These are phyloP conservation scores for Xerocomus minutiporus DNA, from an alignment of 1,284 basidiomycete genomes.

Conservation along the genomic window DNA sequence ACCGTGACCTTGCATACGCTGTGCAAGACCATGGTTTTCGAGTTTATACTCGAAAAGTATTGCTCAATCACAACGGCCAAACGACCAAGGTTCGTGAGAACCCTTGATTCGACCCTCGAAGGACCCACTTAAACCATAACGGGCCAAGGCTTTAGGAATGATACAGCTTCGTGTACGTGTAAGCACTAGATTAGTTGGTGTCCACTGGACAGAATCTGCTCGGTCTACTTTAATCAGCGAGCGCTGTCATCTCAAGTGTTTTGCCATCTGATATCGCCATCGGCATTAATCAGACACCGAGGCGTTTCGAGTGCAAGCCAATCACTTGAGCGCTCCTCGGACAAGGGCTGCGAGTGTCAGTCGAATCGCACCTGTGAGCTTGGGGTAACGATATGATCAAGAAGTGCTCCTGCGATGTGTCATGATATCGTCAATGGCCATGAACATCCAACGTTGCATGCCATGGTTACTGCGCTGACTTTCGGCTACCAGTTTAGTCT, in stretches of 20 bases:
- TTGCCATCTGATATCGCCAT: neutral
- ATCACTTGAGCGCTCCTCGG: too few species aligned
- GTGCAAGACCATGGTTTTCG: too few species aligned
- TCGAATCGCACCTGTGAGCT: neutral
- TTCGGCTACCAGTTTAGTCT: too few species aligned
- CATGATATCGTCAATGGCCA: neutral
- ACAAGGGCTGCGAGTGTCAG: neutral
- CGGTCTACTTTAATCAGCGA: neutral
- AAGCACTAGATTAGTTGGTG: neutral
- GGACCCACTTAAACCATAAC: conserved; percentile 7
- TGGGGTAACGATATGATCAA: too few species aligned
- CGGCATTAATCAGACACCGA: neutral
- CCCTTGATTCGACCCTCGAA: neutral
- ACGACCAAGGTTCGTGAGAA: neutral
- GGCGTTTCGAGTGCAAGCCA: neutral
- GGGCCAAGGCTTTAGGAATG: neutral
- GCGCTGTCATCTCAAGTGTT: neutral
- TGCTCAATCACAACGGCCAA: neutral
- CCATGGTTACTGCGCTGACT: too few species aligned
- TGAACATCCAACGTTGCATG: neutral
- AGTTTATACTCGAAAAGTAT: neutral
- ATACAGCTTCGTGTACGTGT: neutral
- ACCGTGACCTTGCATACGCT: too few species aligned
- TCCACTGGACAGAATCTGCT: neutral
- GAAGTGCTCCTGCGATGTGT: too few species aligned